Base-by-base conservation (phyloP, 129 eudicot species). In the Saussurea involucrata region DNA sequence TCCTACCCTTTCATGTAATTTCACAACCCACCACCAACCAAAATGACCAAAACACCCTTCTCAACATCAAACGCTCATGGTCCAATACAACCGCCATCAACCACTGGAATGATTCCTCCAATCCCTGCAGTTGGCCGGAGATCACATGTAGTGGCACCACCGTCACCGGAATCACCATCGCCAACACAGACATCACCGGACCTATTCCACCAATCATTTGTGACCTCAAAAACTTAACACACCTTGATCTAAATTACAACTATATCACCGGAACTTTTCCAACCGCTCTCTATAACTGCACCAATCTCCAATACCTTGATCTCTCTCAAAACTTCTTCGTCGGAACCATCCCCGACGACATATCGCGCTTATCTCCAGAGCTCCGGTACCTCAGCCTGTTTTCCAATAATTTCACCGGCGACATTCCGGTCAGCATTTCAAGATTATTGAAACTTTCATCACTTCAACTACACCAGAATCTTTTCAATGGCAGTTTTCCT, bases 61-160 rank as follows among this genome's bases (percentile, higher is more conserved):
- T 91, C 46, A 75, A 66, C 25, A 69, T 91, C 67, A 91, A 91
- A 81, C 69, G 71, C 18, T 78, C 57, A 49, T 91, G 92, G 94
- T 76, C 83, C 18, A 24, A 81, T 22, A 86, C 92, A 40, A 69
- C 86, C 4, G 72, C 83, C 25, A 49, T 88, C 70, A 25, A 21
- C 81, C 92, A 86, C 78, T 91, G 97, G 96, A 66, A 72, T 27
- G 71, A 83, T 11, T 76, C 96, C 33, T 80, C 92, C 36, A 67
- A 81, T 78, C 84, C 84, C 37, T 92, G 97, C 78, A 53, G 72
- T 15, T 92, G 97, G 97, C 85, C 90, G 3, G 97, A 83, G 85
- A 84, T 92, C 80, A 85, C 57, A 4, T 92, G 97, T 77, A 60
- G 77, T 9, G 46, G 31, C 36, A 49, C 81, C 40, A 58, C 81